A percentile compares a stretch with the other conserved stretches of the same genome.
These are phyloP conservation scores for Coniochaeta pulveracea DNA, from an alignment of 2,329 filamentous ascomycete species.

Conservation along the genomic window DNA sequence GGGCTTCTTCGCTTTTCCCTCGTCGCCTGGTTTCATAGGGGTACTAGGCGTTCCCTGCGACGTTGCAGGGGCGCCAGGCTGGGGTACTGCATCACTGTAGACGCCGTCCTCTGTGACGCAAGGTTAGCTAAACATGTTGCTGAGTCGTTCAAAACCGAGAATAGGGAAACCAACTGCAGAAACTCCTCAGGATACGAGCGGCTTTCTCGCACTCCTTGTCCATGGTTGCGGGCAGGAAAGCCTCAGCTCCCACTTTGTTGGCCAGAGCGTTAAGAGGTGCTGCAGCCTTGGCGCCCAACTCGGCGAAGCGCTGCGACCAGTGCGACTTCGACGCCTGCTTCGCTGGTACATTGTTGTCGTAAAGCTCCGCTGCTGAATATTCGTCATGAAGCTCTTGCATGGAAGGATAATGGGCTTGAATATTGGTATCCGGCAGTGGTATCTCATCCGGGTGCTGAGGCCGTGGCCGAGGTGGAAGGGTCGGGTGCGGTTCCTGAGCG, in stretches of 20 bases:
- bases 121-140: neutral
- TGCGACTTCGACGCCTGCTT: conserved; percentile 10
- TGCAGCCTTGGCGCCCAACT: conserved; percentile 37
- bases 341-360: conserved; percentile 14
- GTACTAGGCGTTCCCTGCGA: too few relatives aligned
- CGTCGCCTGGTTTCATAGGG: too few relatives aligned
- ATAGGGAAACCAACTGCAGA: conserved; percentile 55
- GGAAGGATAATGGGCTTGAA: neutral
- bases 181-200: conserved; percentile 69
- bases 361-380: conserved; percentile 6
- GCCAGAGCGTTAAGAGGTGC: conserved; percentile 70
- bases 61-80: neutral
- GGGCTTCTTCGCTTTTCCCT: conserved; percentile 28
- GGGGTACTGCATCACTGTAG: conserved; percentile 23
- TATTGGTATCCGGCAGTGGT: too few relatives aligned
- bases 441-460: conserved; percentile 1
- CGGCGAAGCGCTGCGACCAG: conserved; percentile 17
- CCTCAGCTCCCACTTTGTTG: conserved; percentile 72
- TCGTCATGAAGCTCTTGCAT: conserved; percentile 11
- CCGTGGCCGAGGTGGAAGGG: conserved; percentile 13
- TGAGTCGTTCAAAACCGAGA: neutral
- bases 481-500: conserved; percentile 11
- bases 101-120: conserved; percentile 41
- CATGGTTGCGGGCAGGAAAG: conserved; percentile 75
- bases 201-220: conserved; percentile 91